These are phyloP conservation scores for Nakazawaea ishiwadae DNA, from an alignment of 805 yeast genomes.

Conservation along the genomic window DNA sequence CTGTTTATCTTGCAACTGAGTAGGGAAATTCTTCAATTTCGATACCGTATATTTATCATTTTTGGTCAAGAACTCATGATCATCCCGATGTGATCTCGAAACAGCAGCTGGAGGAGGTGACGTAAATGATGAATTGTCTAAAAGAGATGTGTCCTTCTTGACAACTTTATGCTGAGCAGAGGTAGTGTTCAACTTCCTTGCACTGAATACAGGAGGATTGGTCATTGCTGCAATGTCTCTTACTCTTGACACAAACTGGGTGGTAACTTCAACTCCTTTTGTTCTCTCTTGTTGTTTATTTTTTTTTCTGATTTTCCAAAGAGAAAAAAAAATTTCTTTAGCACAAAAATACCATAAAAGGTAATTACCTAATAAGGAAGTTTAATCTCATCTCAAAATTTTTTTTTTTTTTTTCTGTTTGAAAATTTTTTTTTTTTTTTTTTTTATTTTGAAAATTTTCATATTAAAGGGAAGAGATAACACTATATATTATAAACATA, in stretches of 20 bases:
- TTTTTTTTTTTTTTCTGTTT: conserved; percentile 12
- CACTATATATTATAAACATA: not conserved
- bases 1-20: conserved; percentile 18
- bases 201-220: conserved; percentile 20
- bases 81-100: too few relatives aligned
- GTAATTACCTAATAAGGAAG: not conserved
- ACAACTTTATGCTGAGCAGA: not conserved
- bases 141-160: not conserved
- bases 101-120: not conserved
- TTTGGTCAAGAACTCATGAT: conserved; percentile 45
- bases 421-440: conserved; percentile 3
- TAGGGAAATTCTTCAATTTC: conserved; percentile 53
- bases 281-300: not conserved
- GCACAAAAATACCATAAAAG: too few relatives aligned
- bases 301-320: too few relatives aligned
- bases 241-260: too few relatives aligned
- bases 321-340: too few relatives aligned
- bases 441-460: not conserved
- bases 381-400: conserved; percentile 3
- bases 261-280: not conserved
- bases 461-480: not conserved
- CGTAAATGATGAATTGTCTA: not conserved
- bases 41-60: conserved; percentile 55
- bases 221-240: not conserved
- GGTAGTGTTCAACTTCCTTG: conserved; percentile 11